phyloP scores from a whole-genome alignment of 495 filamentous ascomycete species.

The Xylaria acuta region DNA sequence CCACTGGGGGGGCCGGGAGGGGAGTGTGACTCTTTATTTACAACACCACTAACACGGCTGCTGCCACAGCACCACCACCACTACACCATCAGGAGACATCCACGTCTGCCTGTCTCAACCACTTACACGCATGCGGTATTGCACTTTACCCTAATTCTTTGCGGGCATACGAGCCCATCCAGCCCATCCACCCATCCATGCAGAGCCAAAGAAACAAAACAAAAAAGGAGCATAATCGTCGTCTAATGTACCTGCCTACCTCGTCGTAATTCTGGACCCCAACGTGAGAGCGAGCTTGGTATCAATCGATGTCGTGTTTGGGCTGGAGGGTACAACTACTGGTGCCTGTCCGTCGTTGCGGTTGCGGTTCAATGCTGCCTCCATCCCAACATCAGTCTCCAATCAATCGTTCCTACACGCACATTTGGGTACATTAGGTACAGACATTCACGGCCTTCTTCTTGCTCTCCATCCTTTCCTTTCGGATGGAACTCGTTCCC shows the following conservation, averaged over 20 bases:
- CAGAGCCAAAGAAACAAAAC: neutral
- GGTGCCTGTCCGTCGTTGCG: conserved; percentile 10
- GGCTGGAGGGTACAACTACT: conserved; percentile 17
- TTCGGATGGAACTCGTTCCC: conserved; percentile 1
- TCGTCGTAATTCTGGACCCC: neutral
- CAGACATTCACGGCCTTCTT: conserved; percentile 10
- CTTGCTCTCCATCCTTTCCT: conserved; percentile 26
- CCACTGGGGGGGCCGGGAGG: conserved; percentile 33
- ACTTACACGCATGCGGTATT: conserved; percentile 15
- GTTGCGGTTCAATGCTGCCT: conserved; percentile 10
- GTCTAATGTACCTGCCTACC: neutral
- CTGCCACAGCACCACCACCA: conserved; percentile 15
- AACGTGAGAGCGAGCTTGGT: conserved; percentile 3
- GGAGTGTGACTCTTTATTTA: conserved; percentile 41
- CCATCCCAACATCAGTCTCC: neutral
- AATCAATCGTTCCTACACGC: neutral
- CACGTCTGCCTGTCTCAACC: conserved; percentile 34
- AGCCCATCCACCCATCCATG: neutral
- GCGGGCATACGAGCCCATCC: neutral
- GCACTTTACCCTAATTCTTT: conserved; percentile 1
- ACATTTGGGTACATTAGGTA: conserved; percentile 12
- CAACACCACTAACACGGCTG: conserved; percentile 24
- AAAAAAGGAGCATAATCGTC: neutral
- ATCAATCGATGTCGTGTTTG: neutral
- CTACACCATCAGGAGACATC: conserved; percentile 37